Base-by-base conservation (phyloP, 2,329 filamentous ascomycete species). In the Tothia fuscella region DNA sequence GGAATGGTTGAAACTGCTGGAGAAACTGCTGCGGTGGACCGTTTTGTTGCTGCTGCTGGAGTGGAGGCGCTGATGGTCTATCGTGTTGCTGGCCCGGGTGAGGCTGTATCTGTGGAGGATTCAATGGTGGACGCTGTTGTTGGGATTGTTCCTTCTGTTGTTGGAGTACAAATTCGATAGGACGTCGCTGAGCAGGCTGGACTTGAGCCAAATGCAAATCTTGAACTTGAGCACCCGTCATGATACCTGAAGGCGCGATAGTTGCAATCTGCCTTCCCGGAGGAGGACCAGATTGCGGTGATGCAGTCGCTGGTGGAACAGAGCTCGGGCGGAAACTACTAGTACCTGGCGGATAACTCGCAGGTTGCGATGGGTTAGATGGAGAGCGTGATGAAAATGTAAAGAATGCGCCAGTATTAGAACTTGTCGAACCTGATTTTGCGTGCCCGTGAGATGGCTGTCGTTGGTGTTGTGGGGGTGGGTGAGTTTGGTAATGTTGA, bases 81-180 rank as follows among this genome's bases (percentile, higher is more conserved):
- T 7, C 9, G 2, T 40, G 38, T 12, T 32, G 39, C 16, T 41
- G 39, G 16, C n/a, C 28, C 21, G 31, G 28, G 14, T 14, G 17
- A 13, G 26, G 14, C n/a, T 40, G 38, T 10, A 26, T 22, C 17
- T 40, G 26, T 10, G 22, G 36, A 9, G 17, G 16, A 6, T 5
- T 14, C 17, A 28, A 28, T 33, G 35, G 35, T 14, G 35, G 35
- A 12, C 35, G 20, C 7, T 25, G 7, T 16, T 37, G 35, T 5
- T 37, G 35, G 14, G 2, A 9, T 84, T 47, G 88, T 4, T 43
- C 41, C 17, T 26, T 19, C 22, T 42, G 40, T 32, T 43, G 22
- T 10, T 40, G 19, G 22, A 43, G 20, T 20, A 36, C 33, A 38
- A 28, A 21, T 26, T 43, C 41, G 5, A 43, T 16, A 6, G 31